These are phyloP conservation scores for Claviceps cyperi DNA, from an alignment of 2,329 filamentous ascomycete species.

Conservation along the genomic window DNA sequence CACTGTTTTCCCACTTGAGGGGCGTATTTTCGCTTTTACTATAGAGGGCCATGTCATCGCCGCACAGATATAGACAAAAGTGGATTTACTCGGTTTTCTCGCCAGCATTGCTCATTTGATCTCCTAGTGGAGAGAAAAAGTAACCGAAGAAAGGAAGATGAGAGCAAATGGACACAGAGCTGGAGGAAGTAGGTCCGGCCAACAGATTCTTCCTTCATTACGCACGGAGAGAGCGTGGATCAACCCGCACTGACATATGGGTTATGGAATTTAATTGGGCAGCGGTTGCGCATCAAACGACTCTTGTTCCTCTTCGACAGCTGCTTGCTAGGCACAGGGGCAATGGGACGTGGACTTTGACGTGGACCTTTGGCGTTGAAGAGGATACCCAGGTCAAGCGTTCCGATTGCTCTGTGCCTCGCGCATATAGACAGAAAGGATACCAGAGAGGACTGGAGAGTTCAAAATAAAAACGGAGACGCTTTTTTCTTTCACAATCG, in stretches of 20 bases:
- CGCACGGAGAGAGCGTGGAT: slow-evolving; percentile 16
- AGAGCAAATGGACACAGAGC: slow-evolving; percentile 20
- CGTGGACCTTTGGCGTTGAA: background rate
- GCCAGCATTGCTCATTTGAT: slow-evolving; percentile 23
- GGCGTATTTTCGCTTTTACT: slow-evolving; percentile 27
- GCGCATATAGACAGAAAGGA: slow-evolving; percentile 12
- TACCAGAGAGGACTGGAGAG: slow-evolving; percentile 27
- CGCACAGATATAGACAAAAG: slow-evolving; percentile 47
- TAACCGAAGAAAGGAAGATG: slow-evolving; percentile 8
- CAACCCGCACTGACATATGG: slow-evolving; percentile 22
- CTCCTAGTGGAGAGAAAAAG: slow-evolving; percentile 18
- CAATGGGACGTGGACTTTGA: slow-evolving; percentile 1
- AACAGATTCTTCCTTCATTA: slow-evolving; percentile 18
- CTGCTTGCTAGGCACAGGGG: slow-evolving; percentile 5
- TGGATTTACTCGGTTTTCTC: slow-evolving; percentile 48
- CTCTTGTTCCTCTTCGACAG: slow-evolving; percentile 15
- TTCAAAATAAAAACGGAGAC: slow-evolving; percentile 17
- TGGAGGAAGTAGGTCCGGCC: slow-evolving; percentile 18
- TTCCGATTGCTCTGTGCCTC: slow-evolving; percentile 8
- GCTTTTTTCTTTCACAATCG: slow-evolving; percentile 2
- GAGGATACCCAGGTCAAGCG: background rate
- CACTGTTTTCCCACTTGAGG: slow-evolving; percentile 15
- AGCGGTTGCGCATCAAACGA: slow-evolving; percentile 15
- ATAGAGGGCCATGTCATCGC: slow-evolving; percentile 32
- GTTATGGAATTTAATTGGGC: slow-evolving; percentile 22